These are phyloP conservation scores for Hura crepitans DNA, from an alignment of 441 rosid genomes.

Conservation along the genomic window DNA sequence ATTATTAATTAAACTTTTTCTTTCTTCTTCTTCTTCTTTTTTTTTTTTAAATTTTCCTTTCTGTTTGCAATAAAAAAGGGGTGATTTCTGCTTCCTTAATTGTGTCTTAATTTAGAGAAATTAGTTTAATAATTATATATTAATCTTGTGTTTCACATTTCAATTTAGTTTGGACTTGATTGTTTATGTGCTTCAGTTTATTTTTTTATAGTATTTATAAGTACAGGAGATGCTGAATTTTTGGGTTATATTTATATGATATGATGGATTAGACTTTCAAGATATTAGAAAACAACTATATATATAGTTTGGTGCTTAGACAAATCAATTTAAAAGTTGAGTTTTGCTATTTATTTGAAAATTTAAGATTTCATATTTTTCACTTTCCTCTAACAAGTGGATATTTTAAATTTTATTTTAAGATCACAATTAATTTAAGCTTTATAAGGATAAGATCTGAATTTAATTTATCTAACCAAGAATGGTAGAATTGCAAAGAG, in stretches of 20 bases:
- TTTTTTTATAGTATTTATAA: background rate
- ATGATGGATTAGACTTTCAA: slow-evolving; percentile 24
- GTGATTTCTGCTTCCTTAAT: slow-evolving; percentile 26
- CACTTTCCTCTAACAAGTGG: slow-evolving; percentile 16
- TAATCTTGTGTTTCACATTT: slow-evolving; percentile 15
- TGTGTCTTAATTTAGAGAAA: slow-evolving; percentile 4
- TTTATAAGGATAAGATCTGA: background rate
- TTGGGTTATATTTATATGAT: slow-evolving; percentile 6
- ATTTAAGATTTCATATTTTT: slow-evolving; percentile 11
- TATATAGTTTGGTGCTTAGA: background rate
- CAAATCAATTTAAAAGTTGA: slow-evolving; percentile 4
- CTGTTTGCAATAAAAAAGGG: slow-evolving; percentile 32
- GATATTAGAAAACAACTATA: background rate
- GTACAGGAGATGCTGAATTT: background rate
- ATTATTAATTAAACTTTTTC: slow-evolving; percentile 15
- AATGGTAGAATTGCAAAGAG: background rate
- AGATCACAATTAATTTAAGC: background rate
- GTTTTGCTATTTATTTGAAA: background rate
- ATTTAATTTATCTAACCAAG: background rate
- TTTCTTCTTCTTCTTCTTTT: slow-evolving; percentile 14
- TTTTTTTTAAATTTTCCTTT: slow-evolving; percentile 3
- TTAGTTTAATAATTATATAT: slow-evolving; percentile 12
- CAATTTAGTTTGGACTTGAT: background rate
- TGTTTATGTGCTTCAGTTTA: background rate
- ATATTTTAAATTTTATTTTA: background rate